Conservation (phyloP, 1,139 yeast species). For the Yamadazyma sp. region DNA sequence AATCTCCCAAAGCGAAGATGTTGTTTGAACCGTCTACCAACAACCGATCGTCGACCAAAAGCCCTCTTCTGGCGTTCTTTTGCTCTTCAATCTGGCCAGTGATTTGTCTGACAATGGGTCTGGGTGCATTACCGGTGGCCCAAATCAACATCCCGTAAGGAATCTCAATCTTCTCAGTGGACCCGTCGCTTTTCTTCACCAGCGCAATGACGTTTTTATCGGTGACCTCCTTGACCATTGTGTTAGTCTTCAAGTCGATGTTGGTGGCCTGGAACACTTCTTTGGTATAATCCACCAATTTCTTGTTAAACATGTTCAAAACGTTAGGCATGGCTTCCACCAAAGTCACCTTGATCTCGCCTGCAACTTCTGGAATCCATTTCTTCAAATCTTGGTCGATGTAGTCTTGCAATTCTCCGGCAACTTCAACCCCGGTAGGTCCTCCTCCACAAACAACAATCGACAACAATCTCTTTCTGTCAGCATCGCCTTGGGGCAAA, state of each 20-base stretch:
- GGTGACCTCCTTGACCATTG: slow-evolving; percentile 86
- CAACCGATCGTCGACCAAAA: slow-evolving; percentile 78
- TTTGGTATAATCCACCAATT: slow-evolving; percentile 81
- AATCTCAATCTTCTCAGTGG: slow-evolving; percentile 54
- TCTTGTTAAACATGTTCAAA: slow-evolving; percentile 81
- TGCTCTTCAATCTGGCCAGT: slow-evolving; percentile 76
- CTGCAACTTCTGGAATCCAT: slow-evolving; percentile 86
- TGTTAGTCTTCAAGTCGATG: slow-evolving; percentile 75
- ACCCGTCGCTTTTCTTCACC: slow-evolving; percentile 64
- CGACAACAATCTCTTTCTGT: slow-evolving; percentile 76
- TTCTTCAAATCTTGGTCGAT: slow-evolving; percentile 85
- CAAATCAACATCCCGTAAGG: slow-evolving; percentile 91
- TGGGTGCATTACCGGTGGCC: slow-evolving; percentile 97
- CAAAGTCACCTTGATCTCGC: slow-evolving; percentile 77
- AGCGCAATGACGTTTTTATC: slow-evolving; percentile 67
- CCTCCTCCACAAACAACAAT: slow-evolving; percentile 95
- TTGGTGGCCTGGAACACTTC: slow-evolving; percentile 77
- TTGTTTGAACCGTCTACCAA: slow-evolving; percentile 83
- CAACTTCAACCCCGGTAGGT: slow-evolving; percentile 95
- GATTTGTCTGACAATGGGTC: slow-evolving; percentile 70
- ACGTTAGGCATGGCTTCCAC: slow-evolving; percentile 93
- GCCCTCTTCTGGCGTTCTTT: slow-evolving; percentile 85
- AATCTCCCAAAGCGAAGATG: slow-evolving; percentile 90
- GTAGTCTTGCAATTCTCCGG: slow-evolving; percentile 93
- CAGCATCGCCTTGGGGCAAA: slow-evolving; percentile 70